Base-by-base conservation (phyloP, 768 basidiomycete genomes). In the Serendipita indica region DNA sequence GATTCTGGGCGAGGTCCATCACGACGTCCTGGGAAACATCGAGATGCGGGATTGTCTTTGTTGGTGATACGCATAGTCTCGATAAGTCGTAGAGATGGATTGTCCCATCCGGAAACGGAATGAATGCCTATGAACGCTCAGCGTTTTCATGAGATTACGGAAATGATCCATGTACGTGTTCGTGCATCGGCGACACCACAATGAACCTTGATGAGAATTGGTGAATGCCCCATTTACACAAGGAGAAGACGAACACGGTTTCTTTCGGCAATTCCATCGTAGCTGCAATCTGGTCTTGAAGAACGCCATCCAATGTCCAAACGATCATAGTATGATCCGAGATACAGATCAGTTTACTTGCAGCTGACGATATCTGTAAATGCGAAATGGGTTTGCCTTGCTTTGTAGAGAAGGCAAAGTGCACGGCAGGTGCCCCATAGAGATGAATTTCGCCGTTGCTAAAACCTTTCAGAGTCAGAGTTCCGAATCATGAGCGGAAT, bases 61-160 rank as follows among this genome's bases (percentile, higher is more conserved):
- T 25, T 16, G 49, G 49, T 30, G 49, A 54, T 30, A 28, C n/a
- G 32, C 3, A 20, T 7, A 54, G 49, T n/a, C 49, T 18, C n/a
- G 49, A 54, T n/a, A 54, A 18, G 32, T 54, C 49, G 30, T 25
- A 54, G 22, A 30, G 10, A 54, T 12, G 10, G 30, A 54, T 33
- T n/a, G 49, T 54, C n/a, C 49, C 49, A 54, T 54, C 49, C n/a
- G 49, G n/a, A 54, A 22, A 18, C n/a, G 49, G 49, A 22, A 54
- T 54, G 32, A 54, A 54, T 7, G 49, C 22, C 49, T 54, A 28
- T 37, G 35, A 37, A 37, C n/a, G 35, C n/a, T 37, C n/a, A 37
- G n/a, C n/a, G 10, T n/a, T 10, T 10, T 37, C 35, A 13, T 28
- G 7, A 12, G 10, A 22, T 25, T 20, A 30, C 32, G 22, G 30